Percentiles rank a stretch among this genome's conserved stretches.
phyloP scores from a whole-genome alignment of 2,329 filamentous ascomycete genomes.

The Colletotrichum lindemuthianum region DNA sequence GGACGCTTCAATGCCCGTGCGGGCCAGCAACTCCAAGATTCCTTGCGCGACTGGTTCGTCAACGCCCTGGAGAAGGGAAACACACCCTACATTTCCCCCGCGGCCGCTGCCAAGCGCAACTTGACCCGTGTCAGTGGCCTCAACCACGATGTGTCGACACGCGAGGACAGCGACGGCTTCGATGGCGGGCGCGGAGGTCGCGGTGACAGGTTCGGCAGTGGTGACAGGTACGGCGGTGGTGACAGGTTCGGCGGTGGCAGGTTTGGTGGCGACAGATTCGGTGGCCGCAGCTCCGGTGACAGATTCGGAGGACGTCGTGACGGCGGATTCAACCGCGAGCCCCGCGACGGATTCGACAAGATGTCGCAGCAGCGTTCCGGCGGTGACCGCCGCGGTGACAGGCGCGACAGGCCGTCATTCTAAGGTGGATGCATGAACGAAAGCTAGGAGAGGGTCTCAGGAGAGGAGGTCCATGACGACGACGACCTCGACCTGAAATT shows the following conservation, averaged over 20 bases:
- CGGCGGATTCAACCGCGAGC: slow-evolving; percentile 19
- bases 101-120: slow-evolving; percentile 42
- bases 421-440: background rate
- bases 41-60: slow-evolving; percentile 64
- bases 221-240: slow-evolving; percentile 30
- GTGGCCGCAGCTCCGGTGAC: slow-evolving; percentile 26
- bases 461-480: background rate
- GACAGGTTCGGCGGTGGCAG: slow-evolving; percentile 19
- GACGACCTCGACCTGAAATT: slow-evolving; percentile 9
- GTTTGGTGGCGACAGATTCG: slow-evolving; percentile 21
- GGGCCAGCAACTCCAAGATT: slow-evolving; percentile 52
- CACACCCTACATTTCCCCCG: slow-evolving; percentile 38
- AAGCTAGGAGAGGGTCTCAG: background rate
- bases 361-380: slow-evolving; percentile 17
- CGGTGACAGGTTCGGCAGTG: slow-evolving; percentile 25
- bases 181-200: slow-evolving; percentile 17
- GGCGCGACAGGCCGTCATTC: background rate
- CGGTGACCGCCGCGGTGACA: slow-evolving; percentile 15
- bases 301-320: slow-evolving; percentile 31
- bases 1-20: slow-evolving; percentile 53
- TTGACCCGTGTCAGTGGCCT: slow-evolving; percentile 45
- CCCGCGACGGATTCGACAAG: slow-evolving; percentile 28
- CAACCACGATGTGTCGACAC: slow-evolving; percentile 38
- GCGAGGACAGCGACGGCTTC: slow-evolving; percentile 12
- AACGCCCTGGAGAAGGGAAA: slow-evolving; percentile 62